Percentiles rank a stretch among this genome's conserved stretches.
These are phyloP conservation scores for Bipolaris zeicola DNA, from an alignment of 2,329 filamentous ascomycete species.

Conservation along the genomic window DNA sequence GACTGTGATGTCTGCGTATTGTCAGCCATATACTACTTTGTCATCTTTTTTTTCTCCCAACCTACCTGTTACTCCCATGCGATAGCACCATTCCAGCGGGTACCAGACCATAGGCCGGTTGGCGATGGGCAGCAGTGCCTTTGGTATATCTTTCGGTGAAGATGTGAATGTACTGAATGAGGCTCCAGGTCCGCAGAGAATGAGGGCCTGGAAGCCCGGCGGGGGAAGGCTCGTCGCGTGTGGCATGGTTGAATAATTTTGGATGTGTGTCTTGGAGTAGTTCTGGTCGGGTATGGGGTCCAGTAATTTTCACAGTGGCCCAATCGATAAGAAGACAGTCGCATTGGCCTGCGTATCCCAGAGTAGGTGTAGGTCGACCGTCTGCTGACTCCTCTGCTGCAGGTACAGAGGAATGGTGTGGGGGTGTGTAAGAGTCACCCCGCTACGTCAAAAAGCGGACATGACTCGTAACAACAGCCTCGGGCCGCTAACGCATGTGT, in stretches of 20 bases:
- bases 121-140: slow-evolving; percentile 80
- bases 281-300: not conserved
- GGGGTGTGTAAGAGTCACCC: slow-evolving; percentile 26
- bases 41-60: not conserved
- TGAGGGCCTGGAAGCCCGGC: slow-evolving; percentile 79
- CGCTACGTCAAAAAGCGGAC: slow-evolving; percentile 18
- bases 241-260: slow-evolving; percentile 63
- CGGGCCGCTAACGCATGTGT: slow-evolving; percentile 12
- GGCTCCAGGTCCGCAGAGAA: slow-evolving; percentile 81
- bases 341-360: not conserved
- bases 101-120: slow-evolving; percentile 92
- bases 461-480: slow-evolving; percentile 22
- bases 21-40: slow-evolving; percentile 4
- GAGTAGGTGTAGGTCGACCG: not conserved
- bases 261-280: not conserved
- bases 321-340: not conserved
- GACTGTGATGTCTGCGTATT: slow-evolving; percentile 58
- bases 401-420: slow-evolving; percentile 17
- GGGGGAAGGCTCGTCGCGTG: slow-evolving; percentile 73
- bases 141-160: slow-evolving; percentile 78
- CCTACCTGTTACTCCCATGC: slow-evolving; percentile 74
- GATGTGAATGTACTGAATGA: slow-evolving; percentile 84
- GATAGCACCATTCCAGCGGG: slow-evolving; percentile 82
- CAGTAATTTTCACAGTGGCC: no score
- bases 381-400: slow-evolving; percentile 6